phyloP scores from a whole-genome alignment of 2,329 filamentous ascomycete genomes.

The Diplocarpon rosae region DNA sequence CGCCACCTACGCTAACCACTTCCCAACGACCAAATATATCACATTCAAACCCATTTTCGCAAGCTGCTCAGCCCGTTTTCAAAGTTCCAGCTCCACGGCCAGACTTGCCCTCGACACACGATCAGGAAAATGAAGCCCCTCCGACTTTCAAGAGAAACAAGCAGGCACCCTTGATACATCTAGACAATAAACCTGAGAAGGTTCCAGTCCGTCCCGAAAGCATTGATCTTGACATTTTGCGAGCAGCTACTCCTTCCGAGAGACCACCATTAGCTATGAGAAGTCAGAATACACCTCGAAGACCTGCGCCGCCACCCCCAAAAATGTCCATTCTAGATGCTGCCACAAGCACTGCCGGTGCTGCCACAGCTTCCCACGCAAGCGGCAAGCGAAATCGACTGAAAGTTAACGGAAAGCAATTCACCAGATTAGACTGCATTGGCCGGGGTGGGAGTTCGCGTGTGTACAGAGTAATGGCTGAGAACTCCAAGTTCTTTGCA shows the following conservation, averaged over 20 bases:
- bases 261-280: constrained; percentile 43
- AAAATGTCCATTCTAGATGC: constrained; percentile 97
- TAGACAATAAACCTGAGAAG: constrained; percentile 32
- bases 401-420: constrained; percentile 81
- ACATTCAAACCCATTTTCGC: constrained; percentile 31
- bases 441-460: constrained; percentile 88
- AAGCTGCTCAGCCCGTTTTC: constrained; percentile 42
- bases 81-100: constrained; percentile 44
- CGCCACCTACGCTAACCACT: constrained; percentile 20
- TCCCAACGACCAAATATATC: constrained; percentile 27
- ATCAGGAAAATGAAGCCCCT: constrained; percentile 78
- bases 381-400: constrained; percentile 67
- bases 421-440: constrained; percentile 80
- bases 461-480: constrained; percentile 92
- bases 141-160: constrained; percentile 50
- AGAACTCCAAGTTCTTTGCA: constrained; percentile 92
- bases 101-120: constrained; percentile 50
- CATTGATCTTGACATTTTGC: constrained; percentile 31
- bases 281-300: constrained; percentile 60
- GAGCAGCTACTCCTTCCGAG: constrained; percentile 38
- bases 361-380: constrained; percentile 60
- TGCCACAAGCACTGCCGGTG: constrained; percentile 73
- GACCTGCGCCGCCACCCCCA: constrained; percentile 70
- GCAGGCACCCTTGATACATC: constrained; percentile 18
- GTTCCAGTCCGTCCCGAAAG: constrained; percentile 40